These are phyloP conservation scores for Mucuna pruriens DNA, from an alignment of 306 rosid species.

Conservation along the genomic window DNA sequence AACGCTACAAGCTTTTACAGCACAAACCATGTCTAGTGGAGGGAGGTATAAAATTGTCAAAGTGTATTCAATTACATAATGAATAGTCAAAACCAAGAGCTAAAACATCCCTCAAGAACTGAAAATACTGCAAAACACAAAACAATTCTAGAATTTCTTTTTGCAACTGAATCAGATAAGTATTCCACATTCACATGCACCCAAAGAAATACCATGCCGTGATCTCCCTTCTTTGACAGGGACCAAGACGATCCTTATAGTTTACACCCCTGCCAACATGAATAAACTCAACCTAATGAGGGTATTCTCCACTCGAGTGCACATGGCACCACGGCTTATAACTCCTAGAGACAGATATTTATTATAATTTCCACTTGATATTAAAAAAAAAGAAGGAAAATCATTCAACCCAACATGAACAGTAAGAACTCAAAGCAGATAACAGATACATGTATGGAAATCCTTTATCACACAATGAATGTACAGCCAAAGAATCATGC, in stretches of 20 bases:
- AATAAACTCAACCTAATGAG: slow-evolving; percentile 48
- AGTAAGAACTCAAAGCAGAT: not conserved
- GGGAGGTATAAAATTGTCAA: not conserved
- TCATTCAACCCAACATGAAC: not conserved
- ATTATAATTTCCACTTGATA: not conserved
- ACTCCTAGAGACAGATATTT: not conserved
- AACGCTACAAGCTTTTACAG: slow-evolving; percentile 4
- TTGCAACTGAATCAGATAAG: slow-evolving; percentile 9
- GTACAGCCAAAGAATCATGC: not conserved
- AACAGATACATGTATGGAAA: slow-evolving; percentile 8
- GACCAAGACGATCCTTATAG: slow-evolving; percentile 27
- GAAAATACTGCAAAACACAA: slow-evolving; percentile 16
- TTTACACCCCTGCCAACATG: slow-evolving; percentile 55
- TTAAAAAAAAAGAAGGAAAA: not conserved
- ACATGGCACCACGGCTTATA: not conserved
- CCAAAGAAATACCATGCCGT: slow-evolving; percentile 19
- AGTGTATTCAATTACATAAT: not conserved
- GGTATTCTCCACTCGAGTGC: slow-evolving; percentile 19
- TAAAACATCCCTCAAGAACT: slow-evolving; percentile 5
- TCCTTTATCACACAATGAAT: not conserved
- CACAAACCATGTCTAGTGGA: not conserved
- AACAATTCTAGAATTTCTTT: slow-evolving; percentile 31
- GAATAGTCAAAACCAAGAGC: not conserved
- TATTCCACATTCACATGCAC: slow-evolving; percentile 32
- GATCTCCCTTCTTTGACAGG: slow-evolving; percentile 30